Evolutionary conservation across 2,329 filamentous ascomycete genomes (phyloP).

Genomic region (Aspergillus latus): DNA sequence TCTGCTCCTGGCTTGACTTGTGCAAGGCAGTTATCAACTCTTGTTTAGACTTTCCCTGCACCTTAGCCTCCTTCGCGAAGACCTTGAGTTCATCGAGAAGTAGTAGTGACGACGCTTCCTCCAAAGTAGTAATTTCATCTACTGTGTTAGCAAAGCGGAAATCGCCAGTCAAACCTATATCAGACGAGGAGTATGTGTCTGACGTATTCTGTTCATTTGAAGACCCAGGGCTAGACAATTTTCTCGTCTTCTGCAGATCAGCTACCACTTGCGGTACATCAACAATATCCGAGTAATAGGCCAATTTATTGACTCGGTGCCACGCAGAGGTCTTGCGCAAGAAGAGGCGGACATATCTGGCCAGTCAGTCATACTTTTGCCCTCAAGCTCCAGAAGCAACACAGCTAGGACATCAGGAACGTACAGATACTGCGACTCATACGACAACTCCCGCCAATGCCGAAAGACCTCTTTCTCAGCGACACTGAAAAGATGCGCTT

Average conservation of each 20-base stretch:
- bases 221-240: conserved; percentile 52
- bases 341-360: conserved; percentile 86
- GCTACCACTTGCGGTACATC: conserved; percentile 67
- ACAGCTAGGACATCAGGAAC: conserved; percentile 30
- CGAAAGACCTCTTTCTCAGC: conserved; percentile 75
- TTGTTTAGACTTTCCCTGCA: conserved; percentile 83
- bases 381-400: neutral
- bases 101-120: conserved; percentile 79
- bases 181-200: conserved; percentile 40
- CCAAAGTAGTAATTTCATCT: conserved; percentile 71
- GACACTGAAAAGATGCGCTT: conserved; percentile 80
- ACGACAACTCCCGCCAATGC: conserved; percentile 70
- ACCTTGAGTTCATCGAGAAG: conserved; percentile 83
- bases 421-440: conserved; percentile 88
- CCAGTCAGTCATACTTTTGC: conserved; percentile 5
- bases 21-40: conserved; percentile 74
- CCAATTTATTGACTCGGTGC: conserved; percentile 77
- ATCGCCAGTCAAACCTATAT: conserved; percentile 50
- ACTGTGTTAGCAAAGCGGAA: conserved; percentile 83
- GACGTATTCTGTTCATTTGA: conserved; percentile 47
- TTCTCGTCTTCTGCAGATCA: conserved; percentile 59
- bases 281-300: conserved; percentile 79
- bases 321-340: conserved; percentile 87
- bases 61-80: conserved; percentile 80
- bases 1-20: conserved; percentile 71